These are phyloP conservation scores for Penicillium rolfsii DNA, from an alignment of 2,329 filamentous ascomycete genomes.

Conservation along the genomic window DNA sequence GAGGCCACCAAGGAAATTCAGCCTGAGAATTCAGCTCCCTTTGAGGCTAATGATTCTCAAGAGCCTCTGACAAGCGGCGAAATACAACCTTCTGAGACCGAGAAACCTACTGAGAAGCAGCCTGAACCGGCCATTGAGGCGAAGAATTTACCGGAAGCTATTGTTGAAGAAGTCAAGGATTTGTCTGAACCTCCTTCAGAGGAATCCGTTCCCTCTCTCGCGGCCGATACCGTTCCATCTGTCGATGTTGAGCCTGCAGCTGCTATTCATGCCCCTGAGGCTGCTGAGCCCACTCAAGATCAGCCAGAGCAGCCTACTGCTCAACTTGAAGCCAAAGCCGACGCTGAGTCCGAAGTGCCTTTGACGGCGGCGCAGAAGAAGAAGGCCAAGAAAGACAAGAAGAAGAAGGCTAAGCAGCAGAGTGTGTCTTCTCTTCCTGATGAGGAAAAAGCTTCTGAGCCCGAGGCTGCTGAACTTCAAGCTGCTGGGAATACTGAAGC, in stretches of 20 bases:
- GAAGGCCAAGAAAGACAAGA: constrained; percentile 45
- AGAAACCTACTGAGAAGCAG: constrained; percentile 7
- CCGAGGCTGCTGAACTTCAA: constrained; percentile 9
- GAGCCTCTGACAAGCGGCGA: constrained; percentile 15
- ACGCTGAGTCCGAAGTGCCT: constrained; percentile 17
- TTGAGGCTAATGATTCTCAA: constrained; percentile 8
- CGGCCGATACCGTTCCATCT: constrained; percentile 10
- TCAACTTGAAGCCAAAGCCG: constrained; percentile 15
- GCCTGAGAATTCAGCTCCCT: constrained; percentile 11
- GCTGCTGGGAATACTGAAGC: neutral
- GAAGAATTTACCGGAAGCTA: constrained; percentile 9
- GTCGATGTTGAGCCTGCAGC: neutral
- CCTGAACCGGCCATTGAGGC: constrained; percentile 2
- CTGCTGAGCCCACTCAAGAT: neutral
- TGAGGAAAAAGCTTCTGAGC: constrained; percentile 16
- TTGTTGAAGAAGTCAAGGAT: constrained; percentile 10
- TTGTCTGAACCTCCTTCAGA: constrained; percentile 7
- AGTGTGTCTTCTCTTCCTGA: constrained; percentile 19
- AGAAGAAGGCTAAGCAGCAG: constrained; percentile 28
- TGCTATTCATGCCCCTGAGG: neutral
- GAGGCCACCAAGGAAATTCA: constrained; percentile 6
- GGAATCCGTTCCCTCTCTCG: constrained; percentile 5
- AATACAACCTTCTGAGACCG: constrained; percentile 15
- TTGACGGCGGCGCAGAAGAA: constrained; percentile 33
- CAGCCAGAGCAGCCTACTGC: neutral